Evolutionary conservation across 306 rosid species (phyloP).

Genomic region (Mucuna pruriens): DNA sequence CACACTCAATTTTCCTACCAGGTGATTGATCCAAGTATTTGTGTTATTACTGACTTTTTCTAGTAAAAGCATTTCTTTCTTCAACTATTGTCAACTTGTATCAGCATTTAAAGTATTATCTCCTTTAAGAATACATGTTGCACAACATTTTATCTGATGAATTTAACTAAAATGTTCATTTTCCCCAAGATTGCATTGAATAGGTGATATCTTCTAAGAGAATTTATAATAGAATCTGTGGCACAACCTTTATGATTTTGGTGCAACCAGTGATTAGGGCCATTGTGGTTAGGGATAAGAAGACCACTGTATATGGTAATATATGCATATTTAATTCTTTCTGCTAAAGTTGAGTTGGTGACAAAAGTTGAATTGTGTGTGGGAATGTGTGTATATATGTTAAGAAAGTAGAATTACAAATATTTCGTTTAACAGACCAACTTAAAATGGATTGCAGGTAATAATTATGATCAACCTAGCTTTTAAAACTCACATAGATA

Average conservation of each 20-base stretch:
- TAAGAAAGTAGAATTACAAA: background rate
- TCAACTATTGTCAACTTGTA: slow-evolving; percentile 2
- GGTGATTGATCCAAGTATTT: slow-evolving; percentile 52
- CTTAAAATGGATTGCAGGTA: background rate
- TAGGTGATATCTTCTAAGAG: slow-evolving; percentile 27
- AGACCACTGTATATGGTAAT: background rate
- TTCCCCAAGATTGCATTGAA: slow-evolving; percentile 1
- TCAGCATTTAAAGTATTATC: slow-evolving; percentile 16
- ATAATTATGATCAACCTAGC: slow-evolving; percentile 10
- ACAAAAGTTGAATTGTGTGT: background rate
- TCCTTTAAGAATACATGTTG: slow-evolving; percentile 12
- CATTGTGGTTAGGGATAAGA: background rate
- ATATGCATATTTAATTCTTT: background rate
- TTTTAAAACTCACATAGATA: background rate
- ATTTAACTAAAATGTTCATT: slow-evolving; percentile 20
- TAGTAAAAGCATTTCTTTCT: slow-evolving; percentile 16
- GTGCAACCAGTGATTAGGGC: background rate
- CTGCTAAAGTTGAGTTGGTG: background rate
- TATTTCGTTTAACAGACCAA: background rate
- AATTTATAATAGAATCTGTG: background rate
- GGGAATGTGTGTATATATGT: too few species aligned
- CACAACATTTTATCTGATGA: background rate
- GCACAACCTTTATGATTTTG: slow-evolving; percentile 7
- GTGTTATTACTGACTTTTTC: slow-evolving; percentile 11
- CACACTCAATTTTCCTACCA: slow-evolving; percentile 87